A percentile compares a stretch with the other conserved stretches of the same genome.
phyloP scores from a whole-genome alignment of 306 rosid genomes.

The Albizia julibrissin region DNA sequence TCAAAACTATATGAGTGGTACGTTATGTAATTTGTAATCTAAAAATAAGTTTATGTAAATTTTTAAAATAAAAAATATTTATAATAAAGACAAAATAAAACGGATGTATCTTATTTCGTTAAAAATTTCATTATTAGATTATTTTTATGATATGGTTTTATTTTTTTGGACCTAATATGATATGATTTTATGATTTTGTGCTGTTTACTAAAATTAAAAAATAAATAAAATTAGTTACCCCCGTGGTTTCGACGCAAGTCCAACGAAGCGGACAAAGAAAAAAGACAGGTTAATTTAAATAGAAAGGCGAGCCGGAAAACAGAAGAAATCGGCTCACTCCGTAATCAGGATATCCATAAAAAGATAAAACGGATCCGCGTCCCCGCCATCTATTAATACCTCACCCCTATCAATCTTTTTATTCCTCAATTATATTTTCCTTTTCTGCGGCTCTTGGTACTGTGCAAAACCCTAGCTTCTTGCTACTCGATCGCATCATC shows the following conservation, averaged over 20 bases:
- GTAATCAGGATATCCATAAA: not conserved
- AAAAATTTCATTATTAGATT: no score
- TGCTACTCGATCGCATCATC: not conserved
- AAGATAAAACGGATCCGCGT: not conserved
- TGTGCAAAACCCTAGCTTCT: slow-evolving; percentile 35
- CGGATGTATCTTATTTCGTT: no score
- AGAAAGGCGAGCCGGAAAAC: not conserved
- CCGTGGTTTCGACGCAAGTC: not conserved
- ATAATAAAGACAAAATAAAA: no score
- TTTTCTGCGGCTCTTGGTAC: not conserved
- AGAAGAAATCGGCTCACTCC: not conserved
- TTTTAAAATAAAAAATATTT: no score
- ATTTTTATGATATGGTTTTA: no score
- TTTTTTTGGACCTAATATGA: no score
- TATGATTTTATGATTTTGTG: no score
- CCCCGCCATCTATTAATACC: slow-evolving; percentile 8
- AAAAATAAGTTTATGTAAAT: no score
- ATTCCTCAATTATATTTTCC: not conserved
- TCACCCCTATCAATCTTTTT: not conserved
- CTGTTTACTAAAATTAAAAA: not conserved
- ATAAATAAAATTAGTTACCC: not conserved
- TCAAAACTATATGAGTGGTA: no score
- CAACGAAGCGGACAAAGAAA: slow-evolving; percentile 26
- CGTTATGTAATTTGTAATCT: no score
- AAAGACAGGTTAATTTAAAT: not conserved